These are phyloP conservation scores for Vickermania spadyakhi DNA, from an alignment of 208 protist species.

Conservation along the genomic window DNA sequence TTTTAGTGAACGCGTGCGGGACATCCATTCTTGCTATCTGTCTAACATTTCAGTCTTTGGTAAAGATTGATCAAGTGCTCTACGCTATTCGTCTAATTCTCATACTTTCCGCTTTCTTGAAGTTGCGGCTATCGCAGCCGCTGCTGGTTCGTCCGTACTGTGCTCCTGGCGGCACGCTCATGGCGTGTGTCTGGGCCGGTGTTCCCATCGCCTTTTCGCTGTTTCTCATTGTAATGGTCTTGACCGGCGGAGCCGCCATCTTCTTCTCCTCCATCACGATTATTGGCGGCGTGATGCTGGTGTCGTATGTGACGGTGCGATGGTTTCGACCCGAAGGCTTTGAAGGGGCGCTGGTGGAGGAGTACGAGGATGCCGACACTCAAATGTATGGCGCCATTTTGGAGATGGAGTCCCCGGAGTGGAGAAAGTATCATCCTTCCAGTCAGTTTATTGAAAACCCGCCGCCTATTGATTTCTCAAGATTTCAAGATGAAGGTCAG, in stretches of 20 bases:
- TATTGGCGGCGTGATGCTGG: slow-evolving; percentile 39
- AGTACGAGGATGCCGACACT: slow-evolving; percentile 77
- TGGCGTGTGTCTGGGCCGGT: slow-evolving; percentile 38
- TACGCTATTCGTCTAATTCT: slow-evolving; percentile 74
- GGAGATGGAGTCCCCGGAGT: slow-evolving; percentile 54
- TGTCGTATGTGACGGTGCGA: slow-evolving; percentile 52
- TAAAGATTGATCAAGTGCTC: slow-evolving; percentile 79
- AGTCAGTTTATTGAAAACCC: slow-evolving; percentile 51
- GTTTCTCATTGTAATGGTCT: slow-evolving; percentile 58
- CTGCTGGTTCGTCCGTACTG: slow-evolving; percentile 69
- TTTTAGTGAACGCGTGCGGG: slow-evolving; percentile 61
- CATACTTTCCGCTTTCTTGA: slow-evolving; percentile 64
- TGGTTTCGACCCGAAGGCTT: slow-evolving; percentile 70
- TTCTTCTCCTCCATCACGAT: slow-evolving; percentile 39
- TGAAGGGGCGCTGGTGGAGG: slow-evolving; percentile 73
- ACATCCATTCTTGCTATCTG: slow-evolving; percentile 62
- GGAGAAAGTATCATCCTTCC: slow-evolving; percentile 50
- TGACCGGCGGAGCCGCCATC: slow-evolving; percentile 38
- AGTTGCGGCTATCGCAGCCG: slow-evolving; percentile 56
- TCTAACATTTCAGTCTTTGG: slow-evolving; percentile 71
- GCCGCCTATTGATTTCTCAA: slow-evolving; percentile 18
- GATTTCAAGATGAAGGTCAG: background rate
- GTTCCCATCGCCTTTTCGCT: slow-evolving; percentile 64
- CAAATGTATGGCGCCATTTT: slow-evolving; percentile 77
- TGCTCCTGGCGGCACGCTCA: slow-evolving; percentile 47